Evolutionary conservation across 2,329 filamentous ascomycete species (phyloP).

Genomic region (Alternaria ventricosa): DNA sequence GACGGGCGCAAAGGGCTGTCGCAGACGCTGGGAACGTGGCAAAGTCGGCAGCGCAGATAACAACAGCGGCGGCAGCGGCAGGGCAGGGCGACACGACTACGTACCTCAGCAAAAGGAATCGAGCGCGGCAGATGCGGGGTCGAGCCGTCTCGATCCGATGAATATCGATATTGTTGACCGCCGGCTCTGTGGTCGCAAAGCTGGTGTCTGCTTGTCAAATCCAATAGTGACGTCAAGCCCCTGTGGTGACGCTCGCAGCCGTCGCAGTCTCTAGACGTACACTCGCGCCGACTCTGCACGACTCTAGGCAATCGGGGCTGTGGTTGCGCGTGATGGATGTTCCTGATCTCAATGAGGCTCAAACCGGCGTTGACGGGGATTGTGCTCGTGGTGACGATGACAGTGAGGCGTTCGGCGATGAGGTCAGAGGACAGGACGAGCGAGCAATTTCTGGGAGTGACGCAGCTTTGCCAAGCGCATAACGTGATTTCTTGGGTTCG

Average conservation of each 20-base stretch:
- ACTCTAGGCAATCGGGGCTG: slow-evolving; percentile 10
- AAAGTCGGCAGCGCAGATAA: slow-evolving; percentile 22
- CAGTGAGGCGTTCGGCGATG: slow-evolving; percentile 45
- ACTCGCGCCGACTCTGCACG: background rate
- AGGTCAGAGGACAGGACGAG: slow-evolving; percentile 45
- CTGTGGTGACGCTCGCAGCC: slow-evolving; percentile 26
- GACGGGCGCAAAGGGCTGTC: slow-evolving; percentile 18
- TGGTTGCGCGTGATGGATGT: slow-evolving; percentile 14
- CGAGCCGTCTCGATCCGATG: slow-evolving; percentile 20
- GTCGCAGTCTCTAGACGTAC: slow-evolving; percentile 13
- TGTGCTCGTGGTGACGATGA: slow-evolving; percentile 41
- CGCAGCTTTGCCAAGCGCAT: slow-evolving; percentile 37
- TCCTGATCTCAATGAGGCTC: slow-evolving; percentile 36
- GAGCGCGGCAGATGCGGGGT: slow-evolving; percentile 37
- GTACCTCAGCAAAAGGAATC: slow-evolving; percentile 34
- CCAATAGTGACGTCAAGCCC: slow-evolving; percentile 41
- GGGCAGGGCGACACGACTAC: slow-evolving; percentile 23
- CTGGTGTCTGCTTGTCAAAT: slow-evolving; percentile 26
- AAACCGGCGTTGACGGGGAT: slow-evolving; percentile 32
- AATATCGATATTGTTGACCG: slow-evolving; percentile 19
- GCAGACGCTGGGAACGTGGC: slow-evolving; percentile 30
- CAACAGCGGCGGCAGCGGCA: slow-evolving; percentile 23
- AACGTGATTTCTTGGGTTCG: slow-evolving; percentile 35
- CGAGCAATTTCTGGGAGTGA: slow-evolving; percentile 42
- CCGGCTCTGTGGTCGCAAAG: slow-evolving; percentile 25